A percentile compares a stretch with the other conserved stretches of the same genome.
These are phyloP conservation scores for Austropuccinia psidii DNA, from an alignment of 1,284 basidiomycete species.

Conservation along the genomic window DNA sequence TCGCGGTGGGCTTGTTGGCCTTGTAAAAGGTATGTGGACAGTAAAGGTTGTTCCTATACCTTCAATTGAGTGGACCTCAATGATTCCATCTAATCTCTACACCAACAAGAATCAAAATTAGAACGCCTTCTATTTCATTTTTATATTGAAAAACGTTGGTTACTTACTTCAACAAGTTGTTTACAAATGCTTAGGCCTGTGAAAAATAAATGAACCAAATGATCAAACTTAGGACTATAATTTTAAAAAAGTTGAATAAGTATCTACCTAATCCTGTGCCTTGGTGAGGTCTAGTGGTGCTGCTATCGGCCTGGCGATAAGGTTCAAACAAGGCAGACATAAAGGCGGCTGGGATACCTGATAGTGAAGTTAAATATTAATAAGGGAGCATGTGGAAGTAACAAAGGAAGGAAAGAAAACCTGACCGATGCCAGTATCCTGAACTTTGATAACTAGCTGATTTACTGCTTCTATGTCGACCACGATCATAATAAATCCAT, in stretches of 20 bases:
- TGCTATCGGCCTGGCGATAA: constrained; percentile 40
- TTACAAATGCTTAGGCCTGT: constrained; percentile 33
- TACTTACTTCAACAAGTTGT: constrained; percentile 33
- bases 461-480: constrained; percentile 21
- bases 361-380: not conserved
- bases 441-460: constrained; percentile 37
- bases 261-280: constrained; percentile 39
- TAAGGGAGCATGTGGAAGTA: not conserved
- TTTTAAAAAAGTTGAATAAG: not conserved
- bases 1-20: not conserved
- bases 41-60: constrained; percentile 26
- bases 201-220: not conserved
- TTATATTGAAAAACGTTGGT: not conserved
- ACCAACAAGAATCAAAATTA: not conserved
- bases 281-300: constrained; percentile 39
- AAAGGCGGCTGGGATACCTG: constrained; percentile 25
- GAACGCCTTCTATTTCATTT: not conserved
- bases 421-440: constrained; percentile 39
- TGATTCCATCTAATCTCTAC: constrained; percentile 19
- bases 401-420: not conserved
- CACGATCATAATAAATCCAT: constrained; percentile 39
- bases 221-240: not conserved
- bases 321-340: constrained; percentile 39
- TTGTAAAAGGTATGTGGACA: not conserved
- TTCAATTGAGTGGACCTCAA: constrained; percentile 25